A percentile compares a stretch with the other conserved stretches of the same genome.
Evolutionary conservation across 306 rosid species (phyloP).

Genomic region (Purshia tridentata): DNA sequence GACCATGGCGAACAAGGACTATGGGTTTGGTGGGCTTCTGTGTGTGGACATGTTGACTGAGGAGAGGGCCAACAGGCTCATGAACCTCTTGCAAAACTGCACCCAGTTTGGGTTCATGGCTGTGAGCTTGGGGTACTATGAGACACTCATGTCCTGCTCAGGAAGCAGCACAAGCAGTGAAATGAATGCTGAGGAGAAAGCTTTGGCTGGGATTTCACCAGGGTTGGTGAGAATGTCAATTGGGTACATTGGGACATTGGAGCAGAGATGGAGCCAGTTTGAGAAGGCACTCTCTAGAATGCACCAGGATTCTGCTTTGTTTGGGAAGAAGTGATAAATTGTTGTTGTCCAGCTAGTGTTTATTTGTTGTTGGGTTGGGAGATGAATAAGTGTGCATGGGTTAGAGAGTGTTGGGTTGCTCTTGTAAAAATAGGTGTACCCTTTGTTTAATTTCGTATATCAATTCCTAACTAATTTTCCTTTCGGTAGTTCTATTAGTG

Average conservation of each 20-base stretch:
- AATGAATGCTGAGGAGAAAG: conserved; percentile 55
- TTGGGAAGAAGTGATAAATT: conserved; percentile 11
- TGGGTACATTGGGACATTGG: conserved; percentile 80
- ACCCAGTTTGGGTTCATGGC: conserved; percentile 88
- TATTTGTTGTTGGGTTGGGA: background rate
- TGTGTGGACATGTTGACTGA: conserved; percentile 91
- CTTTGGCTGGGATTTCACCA: conserved; percentile 75
- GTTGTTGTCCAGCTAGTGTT: background rate
- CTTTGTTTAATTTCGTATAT: background rate
- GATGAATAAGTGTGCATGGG: conserved; percentile 3
- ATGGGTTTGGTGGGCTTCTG: conserved; percentile 78
- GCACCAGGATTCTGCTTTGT: conserved; percentile 30
- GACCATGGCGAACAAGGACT: conserved; percentile 55
- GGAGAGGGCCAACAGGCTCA: conserved; percentile 69
- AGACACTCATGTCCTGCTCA: conserved; percentile 91
- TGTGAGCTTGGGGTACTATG: conserved; percentile 84
- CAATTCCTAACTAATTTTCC: too few relatives aligned
- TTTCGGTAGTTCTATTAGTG: too few relatives aligned
- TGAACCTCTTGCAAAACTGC: conserved; percentile 67
- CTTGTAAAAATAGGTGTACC: background rate
- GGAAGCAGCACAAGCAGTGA: conserved; percentile 95
- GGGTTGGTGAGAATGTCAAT: conserved; percentile 80
- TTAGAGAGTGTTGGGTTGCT: background rate
- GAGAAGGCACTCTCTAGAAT: conserved; percentile 61
- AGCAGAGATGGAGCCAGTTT: conserved; percentile 81